Base-by-base conservation (phyloP, 371 early-diverging fungal genomes). In the Basidiobolus meristosporus region DNA sequence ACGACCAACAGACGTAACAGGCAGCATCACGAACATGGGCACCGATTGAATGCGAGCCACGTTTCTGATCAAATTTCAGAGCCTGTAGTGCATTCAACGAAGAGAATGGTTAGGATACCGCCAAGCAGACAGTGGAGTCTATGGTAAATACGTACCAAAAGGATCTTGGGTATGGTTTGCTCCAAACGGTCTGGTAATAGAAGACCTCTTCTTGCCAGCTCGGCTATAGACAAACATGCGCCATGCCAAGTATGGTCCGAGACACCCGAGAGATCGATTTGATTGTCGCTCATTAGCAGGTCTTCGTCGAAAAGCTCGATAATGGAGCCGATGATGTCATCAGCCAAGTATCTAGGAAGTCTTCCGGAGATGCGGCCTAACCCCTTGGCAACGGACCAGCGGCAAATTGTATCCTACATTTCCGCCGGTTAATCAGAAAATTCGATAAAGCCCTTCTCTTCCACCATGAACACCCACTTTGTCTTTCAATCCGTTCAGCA, bases 321-420 rank as follows among this genome's bases (percentile, higher is more conserved):
- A 10, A 92, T 56, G 3, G 78, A 75, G 0, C 59, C 59, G 12
- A 87, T 69, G 5, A 93, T 73, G 44, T 93, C 89, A 32, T 75
- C 73, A 0, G 81, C 88, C 31, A 90, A 54, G 14, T 74, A 80
- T 36, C 59, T 62, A 0, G 85, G 81, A 31, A 92, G 54, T 7
- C 96, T 68, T 36, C 76, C 77, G 0, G 80, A 60, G 34, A 96
- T 70, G 17, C 92, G 65, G 2, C 86, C 93, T 37, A 96, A 59
- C 7, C 91, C 93, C 57, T 97, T 97, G 5, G 96, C 92, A 1
- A 89, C 77, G 2, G 90, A 83, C 92, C 91, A 93, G 33, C 98
- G 74, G 2, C 90, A 88, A 43, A 90, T 78, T 0, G 93, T 93
- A 43, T 96, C 92, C 77, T 82, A 38, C n/a, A 15, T 31, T 22